Evolutionary conservation across 805 yeast genomes (phyloP).

Genomic region (Schwanniomyces polymorphus): DNA sequence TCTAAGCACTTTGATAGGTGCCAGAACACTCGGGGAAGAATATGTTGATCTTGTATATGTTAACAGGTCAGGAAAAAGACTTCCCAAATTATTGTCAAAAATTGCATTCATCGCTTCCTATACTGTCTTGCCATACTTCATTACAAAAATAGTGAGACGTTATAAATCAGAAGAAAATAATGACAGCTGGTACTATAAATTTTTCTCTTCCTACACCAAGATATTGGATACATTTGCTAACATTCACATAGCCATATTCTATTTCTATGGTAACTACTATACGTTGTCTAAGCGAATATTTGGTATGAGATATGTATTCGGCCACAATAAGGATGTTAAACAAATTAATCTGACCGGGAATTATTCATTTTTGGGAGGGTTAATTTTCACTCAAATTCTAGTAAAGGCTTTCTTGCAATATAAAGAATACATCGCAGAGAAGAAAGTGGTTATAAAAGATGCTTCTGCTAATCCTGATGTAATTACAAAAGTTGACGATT

Average conservation of each 20-base stretch:
- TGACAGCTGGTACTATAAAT: conserved; percentile 15
- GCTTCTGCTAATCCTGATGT: not conserved
- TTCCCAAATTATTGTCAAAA: conserved; percentile 49
- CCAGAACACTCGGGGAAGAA: conserved; percentile 90
- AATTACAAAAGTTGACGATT: conserved; percentile 4
- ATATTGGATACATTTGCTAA: conserved; percentile 57
- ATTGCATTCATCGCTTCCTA: conserved; percentile 60
- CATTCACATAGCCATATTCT: conserved; percentile 77
- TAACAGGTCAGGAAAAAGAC: conserved; percentile 45
- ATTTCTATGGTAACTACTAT: conserved; percentile 80
- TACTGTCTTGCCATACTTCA: conserved; percentile 61
- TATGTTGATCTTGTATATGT: conserved; percentile 81
- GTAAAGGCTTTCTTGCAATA: conserved; percentile 42
- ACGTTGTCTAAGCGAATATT: conserved; percentile 71
- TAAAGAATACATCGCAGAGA: conserved; percentile 21
- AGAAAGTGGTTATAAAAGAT: conserved; percentile 8
- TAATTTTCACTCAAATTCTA: conserved; percentile 54
- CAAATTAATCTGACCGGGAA: conserved; percentile 50
- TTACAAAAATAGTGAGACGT: conserved; percentile 29
- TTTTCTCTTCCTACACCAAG: conserved; percentile 42
- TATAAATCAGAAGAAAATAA: conserved; percentile 15
- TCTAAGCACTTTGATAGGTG: conserved; percentile 72
- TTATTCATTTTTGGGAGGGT: conserved; percentile 72
- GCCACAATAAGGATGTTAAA: conserved; percentile 52
- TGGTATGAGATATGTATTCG: conserved; percentile 78